Base-by-base conservation (phyloP, 169 alveolate genomes). In the Eimeria maxima region DNA sequence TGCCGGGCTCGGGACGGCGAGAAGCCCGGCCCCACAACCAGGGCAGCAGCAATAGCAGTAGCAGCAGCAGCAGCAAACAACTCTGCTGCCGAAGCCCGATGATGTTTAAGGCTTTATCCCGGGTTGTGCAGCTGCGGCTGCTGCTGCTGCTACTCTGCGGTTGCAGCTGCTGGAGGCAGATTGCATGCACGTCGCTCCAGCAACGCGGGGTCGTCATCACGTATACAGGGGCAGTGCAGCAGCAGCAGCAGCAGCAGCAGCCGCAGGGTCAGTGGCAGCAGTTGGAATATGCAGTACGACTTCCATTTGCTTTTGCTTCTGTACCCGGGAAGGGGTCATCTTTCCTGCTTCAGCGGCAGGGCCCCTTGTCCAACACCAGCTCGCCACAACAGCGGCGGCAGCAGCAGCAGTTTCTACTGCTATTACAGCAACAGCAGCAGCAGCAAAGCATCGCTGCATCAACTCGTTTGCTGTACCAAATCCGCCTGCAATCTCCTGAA, bases 181-280 rank as follows among this genome's bases (percentile, higher is more conserved):
- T 44, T 29, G 57, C 53, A 42, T 74, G 84, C 53, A 74, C 42
- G 16, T 74, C 84, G 84, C 84, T 74, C n/a, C 84, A 74, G 84
- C 84, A 74, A n/a, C 84, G 24, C 22, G 84, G 84, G n/a, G 84
- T 42, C 42, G 29, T 74, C 24, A 10, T 24, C 8, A 7, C 53
- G 20, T 4, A 10, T n/a, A 1, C 10, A 50, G 6, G 18, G 53
- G 42, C 60, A 53, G 60, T 14, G 60, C 60, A 53, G 60, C 1
- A 53, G 60, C 60, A 53, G 60, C 57, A 50, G 84, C 45, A 73
- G 84, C 84, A 74, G 84, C 84, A 74, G 84, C 84, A 74, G 84
- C 53, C 13, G 60, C 60, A 53, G 84, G 20, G 33, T 45, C 84
- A 74, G 84, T 50, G 33, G 84, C 84, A 74, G 55, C 53, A 2